These are phyloP conservation scores for Kodamaea kaohsiungensis DNA, from an alignment of 805 yeast genomes.

Conservation along the genomic window DNA sequence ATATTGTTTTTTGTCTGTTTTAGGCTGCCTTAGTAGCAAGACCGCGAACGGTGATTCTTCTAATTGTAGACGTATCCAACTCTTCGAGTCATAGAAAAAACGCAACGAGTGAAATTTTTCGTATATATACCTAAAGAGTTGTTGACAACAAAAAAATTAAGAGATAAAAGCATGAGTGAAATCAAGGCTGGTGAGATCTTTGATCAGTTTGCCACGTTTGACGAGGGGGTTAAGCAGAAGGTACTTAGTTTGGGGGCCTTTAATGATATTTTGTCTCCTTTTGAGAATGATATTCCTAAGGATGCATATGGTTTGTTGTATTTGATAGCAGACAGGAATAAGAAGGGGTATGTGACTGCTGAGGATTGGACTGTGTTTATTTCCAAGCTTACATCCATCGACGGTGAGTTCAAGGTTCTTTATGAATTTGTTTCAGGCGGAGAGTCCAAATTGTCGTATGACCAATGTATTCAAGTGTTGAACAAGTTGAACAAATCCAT, in stretches of 20 bases:
- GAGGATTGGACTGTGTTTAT: slow-evolving; percentile 77
- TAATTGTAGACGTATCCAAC: background rate
- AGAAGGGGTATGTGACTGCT: slow-evolving; percentile 65
- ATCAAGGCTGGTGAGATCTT: slow-evolving; percentile 26
- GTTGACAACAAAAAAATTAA: slow-evolving; percentile 4
- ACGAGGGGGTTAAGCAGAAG: slow-evolving; percentile 19
- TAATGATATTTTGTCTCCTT: slow-evolving; percentile 41
- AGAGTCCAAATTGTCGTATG: slow-evolving; percentile 25
- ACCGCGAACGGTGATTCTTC: slow-evolving; percentile 7
- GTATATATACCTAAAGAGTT: background rate
- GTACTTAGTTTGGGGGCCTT: slow-evolving; percentile 38
- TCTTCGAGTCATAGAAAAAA: slow-evolving; percentile 1
- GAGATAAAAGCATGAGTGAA: slow-evolving; percentile 17
- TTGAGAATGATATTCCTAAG: slow-evolving; percentile 40
- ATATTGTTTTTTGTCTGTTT: background rate
- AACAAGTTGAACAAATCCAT: slow-evolving; percentile 41
- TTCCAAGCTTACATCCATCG: slow-evolving; percentile 41
- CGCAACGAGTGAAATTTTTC: slow-evolving; percentile 2
- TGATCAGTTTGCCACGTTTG: slow-evolving; percentile 36
- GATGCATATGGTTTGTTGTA: slow-evolving; percentile 58
- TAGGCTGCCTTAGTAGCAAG: background rate
- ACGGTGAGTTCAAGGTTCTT: slow-evolving; percentile 50
- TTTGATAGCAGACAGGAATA: slow-evolving; percentile 72
- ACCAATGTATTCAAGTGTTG: slow-evolving; percentile 36
- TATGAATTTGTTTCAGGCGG: slow-evolving; percentile 47